Conservation (phyloP, 2,329 filamentous ascomycete genomes). For the Scorias spongiosa region DNA sequence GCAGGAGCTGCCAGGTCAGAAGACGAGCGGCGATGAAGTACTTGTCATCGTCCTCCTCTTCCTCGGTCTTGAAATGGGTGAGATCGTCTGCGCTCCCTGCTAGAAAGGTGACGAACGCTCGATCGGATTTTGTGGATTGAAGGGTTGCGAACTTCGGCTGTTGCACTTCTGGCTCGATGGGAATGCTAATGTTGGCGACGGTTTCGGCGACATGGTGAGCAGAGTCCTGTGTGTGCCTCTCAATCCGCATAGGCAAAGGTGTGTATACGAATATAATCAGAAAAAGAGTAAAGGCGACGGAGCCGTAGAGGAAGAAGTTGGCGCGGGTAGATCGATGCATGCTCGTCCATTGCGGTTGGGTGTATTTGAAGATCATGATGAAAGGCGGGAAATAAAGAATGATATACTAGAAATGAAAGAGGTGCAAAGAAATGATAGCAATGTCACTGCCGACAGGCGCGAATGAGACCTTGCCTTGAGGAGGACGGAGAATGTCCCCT, state of each 20-base stretch:
- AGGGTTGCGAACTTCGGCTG: background rate
- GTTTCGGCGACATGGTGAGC: conserved; percentile 5
- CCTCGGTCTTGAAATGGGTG: background rate
- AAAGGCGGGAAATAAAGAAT: background rate
- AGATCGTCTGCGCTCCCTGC: conserved; percentile 5
- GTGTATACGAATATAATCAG: conserved; percentile 5
- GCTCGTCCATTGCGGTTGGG: background rate
- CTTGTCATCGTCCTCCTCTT: conserved; percentile 6
- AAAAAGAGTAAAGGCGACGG: conserved; percentile 3
- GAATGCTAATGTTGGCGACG: conserved; percentile 1
- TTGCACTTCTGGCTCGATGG: background rate
- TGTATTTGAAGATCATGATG: conserved; percentile 1
- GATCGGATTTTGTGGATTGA: conserved; percentile 5
- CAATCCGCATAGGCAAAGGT: conserved; percentile 5
- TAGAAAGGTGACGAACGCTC: conserved; percentile 18
- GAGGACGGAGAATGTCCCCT: too few relatives aligned
- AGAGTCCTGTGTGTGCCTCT: conserved; percentile 4
- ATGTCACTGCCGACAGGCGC: too few relatives aligned
- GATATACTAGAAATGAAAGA: too few relatives aligned
- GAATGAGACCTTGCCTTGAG: too few relatives aligned
- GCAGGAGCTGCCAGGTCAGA: conserved; percentile 18
- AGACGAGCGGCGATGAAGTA: conserved; percentile 18
- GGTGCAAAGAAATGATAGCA: too few relatives aligned
- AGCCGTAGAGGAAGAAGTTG: conserved; percentile 4
- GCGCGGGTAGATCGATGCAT: conserved; percentile 2